These are phyloP conservation scores for Elaphomyces granulatus DNA, from an alignment of 495 filamentous ascomycete genomes.

Conservation along the genomic window DNA sequence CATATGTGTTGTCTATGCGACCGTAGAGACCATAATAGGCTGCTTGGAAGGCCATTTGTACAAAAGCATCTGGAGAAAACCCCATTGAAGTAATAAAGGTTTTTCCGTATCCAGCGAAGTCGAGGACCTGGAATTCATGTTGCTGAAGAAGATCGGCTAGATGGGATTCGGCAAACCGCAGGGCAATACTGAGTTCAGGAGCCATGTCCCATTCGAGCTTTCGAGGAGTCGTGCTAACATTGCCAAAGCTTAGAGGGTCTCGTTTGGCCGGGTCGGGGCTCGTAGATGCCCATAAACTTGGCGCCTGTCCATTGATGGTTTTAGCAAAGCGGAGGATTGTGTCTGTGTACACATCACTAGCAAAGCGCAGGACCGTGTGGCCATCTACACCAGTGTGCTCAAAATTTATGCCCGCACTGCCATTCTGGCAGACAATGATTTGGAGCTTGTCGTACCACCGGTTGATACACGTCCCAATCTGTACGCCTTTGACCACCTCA, in stretches of 20 bases:
- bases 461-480: slow-evolving; percentile 95
- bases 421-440: slow-evolving; percentile 98
- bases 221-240: slow-evolving; percentile 86
- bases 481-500: slow-evolving; percentile 80
- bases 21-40: slow-evolving; percentile 98
- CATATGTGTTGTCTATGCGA: slow-evolving; percentile 84
- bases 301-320: slow-evolving; percentile 91
- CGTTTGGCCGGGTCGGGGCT: slow-evolving; percentile 90
- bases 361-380: slow-evolving; percentile 91
- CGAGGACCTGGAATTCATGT: slow-evolving; percentile 87
- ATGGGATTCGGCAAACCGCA: slow-evolving; percentile 90
- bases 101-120: slow-evolving; percentile 83
- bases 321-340: slow-evolving; percentile 93
- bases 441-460: slow-evolving; percentile 99
- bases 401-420: slow-evolving; percentile 95
- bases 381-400: slow-evolving; percentile 98
- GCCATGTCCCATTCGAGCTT: slow-evolving; percentile 98
- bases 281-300: slow-evolving; percentile 76
- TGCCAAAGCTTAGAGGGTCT: slow-evolving; percentile 85
- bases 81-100: slow-evolving; percentile 96
- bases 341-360: slow-evolving; percentile 93
- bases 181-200: slow-evolving; percentile 77
- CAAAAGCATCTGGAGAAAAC: slow-evolving; percentile 92
- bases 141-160: slow-evolving; percentile 91
- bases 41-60: slow-evolving; percentile 98